Evolutionary conservation across 2,329 filamentous ascomycete genomes (phyloP), one percentile per base, ranked within the genome.

Genomic region (Aspergillus quadricinctus): DNA sequence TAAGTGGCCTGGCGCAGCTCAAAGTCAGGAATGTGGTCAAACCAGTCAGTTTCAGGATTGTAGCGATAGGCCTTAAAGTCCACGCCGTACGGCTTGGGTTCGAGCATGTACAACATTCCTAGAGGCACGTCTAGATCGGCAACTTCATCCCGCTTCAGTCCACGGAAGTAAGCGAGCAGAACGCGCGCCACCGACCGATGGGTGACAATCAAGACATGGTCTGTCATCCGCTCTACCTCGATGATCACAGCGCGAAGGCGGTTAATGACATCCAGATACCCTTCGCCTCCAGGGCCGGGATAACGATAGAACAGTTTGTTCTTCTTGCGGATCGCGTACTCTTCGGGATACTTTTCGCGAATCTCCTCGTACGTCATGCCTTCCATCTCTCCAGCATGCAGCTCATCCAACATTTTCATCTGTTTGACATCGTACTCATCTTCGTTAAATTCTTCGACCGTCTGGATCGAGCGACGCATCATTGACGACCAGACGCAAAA

Each of bases 401-500:
- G 84, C 75, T 99, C 94, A 69, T 99, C 96, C 52, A 99, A 83
- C 90, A 96, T 96, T 68, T 92, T 89, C 91, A 93, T 96, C 64
- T 96, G 90, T 78, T 99, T 99, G 65, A 95, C 87, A 63, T 97
- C 94, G 71, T 93, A 96, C 53, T 96, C 90, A 23, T 97, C 93
- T 62, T 97, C 94, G 64, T 96, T 89, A 72, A 97, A 99, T 72
- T 89, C 88, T 61, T 94, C 86, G 0, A 89, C 92, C 0, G 92
- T 95, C 69, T 96, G 86, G 51, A 94, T 87, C 58, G 90, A 92
- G 61, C 94, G 89, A 70, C 89, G 88, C 61, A 99, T 83, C 93
- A 97, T 97, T 2, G 90, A 96, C 0, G 93, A 97, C 94, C 94
- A 99, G 17, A 99, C 90, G 72, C 94, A 99, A 71, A 97, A 97